These are phyloP conservation scores for Gaertneriomyces semiglobifer DNA, from an alignment of 192 early-diverging fungal species.

Conservation along the genomic window DNA sequence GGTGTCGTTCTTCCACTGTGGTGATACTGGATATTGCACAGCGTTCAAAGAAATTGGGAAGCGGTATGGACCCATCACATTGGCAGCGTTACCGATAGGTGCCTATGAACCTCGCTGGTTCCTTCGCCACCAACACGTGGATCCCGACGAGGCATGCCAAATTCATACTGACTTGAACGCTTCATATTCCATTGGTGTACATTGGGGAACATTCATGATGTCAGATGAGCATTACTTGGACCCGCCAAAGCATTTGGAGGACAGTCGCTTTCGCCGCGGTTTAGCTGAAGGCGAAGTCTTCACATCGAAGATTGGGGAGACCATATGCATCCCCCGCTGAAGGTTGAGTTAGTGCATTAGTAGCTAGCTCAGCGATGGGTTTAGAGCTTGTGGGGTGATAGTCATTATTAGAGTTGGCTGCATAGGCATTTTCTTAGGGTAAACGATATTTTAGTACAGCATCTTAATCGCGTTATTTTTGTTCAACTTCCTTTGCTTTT, in stretches of 20 bases:
- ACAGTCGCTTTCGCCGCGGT: conserved; percentile 16
- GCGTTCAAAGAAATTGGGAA: conserved; percentile 53
- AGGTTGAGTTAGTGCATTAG: neutral
- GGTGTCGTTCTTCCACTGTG: conserved; percentile 51
- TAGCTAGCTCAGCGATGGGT: too few species aligned
- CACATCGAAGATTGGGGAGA: conserved; percentile 39
- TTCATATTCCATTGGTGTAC: conserved; percentile 48
- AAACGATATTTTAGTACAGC: too few species aligned
- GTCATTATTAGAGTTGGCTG: too few species aligned
- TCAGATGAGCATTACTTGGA: conserved; percentile 57
- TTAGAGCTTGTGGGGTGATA: too few species aligned
- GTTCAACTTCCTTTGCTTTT: too few species aligned
- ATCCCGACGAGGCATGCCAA: conserved; percentile 49
- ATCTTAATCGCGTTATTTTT: too few species aligned
- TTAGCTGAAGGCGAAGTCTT: conserved; percentile 31
- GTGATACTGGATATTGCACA: conserved; percentile 54
- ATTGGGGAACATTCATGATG: conserved; percentile 64
- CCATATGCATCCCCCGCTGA: conserved; percentile 19
- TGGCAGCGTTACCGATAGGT: conserved; percentile 54
- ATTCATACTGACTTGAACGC: conserved; percentile 48
- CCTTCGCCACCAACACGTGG: conserved; percentile 54
- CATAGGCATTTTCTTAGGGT: too few species aligned
- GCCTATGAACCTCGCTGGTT: conserved; percentile 49
- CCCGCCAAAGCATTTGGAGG: conserved; percentile 40
- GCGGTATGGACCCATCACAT: conserved; percentile 47